Conservation (phyloP, 2,329 filamentous ascomycete genomes). For the Pestalotiopsis sp. region DNA sequence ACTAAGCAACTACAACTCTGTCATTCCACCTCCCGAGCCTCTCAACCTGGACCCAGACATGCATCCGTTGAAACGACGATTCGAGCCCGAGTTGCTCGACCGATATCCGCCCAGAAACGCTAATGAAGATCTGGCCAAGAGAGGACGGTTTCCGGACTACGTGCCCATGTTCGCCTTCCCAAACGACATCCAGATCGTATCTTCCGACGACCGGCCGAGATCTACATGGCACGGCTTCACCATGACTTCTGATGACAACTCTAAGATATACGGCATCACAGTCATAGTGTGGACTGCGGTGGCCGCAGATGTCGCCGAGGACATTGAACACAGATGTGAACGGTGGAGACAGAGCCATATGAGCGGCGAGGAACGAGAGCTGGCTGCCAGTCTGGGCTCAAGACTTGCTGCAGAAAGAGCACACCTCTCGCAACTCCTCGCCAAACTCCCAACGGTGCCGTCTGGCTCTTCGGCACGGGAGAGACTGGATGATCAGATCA, state of each 20-base stretch:
- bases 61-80: constrained; percentile 91
- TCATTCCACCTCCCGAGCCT: constrained; percentile 90
- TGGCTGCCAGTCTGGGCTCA: constrained; percentile 88
- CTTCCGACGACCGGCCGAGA: constrained; percentile 86
- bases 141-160: constrained; percentile 92
- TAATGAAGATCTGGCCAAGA: constrained; percentile 74
- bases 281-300: constrained; percentile 92
- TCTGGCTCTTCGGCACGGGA: constrained; percentile 84
- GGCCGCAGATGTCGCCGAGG: constrained; percentile 77
- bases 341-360: constrained; percentile 84
- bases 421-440: constrained; percentile 83
- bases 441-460: constrained; percentile 75
- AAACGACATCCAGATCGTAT: constrained; percentile 96
- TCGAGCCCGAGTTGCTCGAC: constrained; percentile 94
- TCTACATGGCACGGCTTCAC: constrained; percentile 99
- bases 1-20: constrained; percentile 96
- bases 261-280: constrained; percentile 88
- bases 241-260: constrained; percentile 92
- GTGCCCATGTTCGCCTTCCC: constrained; percentile 99
- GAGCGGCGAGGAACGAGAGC: constrained; percentile 85
- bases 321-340: constrained; percentile 80
- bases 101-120: constrained; percentile 85
- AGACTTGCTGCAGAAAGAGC: constrained; percentile 84
- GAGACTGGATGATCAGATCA: constrained; percentile 88
- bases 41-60: constrained; percentile 87